Percentiles rank a stretch among this genome's conserved stretches.
These are phyloP conservation scores for Mucor mucedo DNA, from an alignment of 371 early-diverging fungal species.

Conservation along the genomic window DNA sequence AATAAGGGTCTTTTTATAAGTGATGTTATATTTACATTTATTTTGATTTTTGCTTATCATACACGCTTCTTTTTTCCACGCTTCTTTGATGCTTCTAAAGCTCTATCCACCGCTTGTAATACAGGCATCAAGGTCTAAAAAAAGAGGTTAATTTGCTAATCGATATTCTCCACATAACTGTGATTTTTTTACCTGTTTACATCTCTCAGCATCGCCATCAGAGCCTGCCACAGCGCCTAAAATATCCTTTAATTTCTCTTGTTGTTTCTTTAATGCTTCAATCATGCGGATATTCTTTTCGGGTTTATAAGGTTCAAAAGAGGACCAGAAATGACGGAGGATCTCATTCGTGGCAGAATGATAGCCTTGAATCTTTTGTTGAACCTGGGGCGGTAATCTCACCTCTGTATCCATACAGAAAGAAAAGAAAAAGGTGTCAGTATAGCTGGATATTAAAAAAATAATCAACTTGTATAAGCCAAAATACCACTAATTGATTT, in stretches of 20 bases:
- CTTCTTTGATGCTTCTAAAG: slow-evolving; percentile 60
- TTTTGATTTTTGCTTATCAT: neutral
- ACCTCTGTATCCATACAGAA: slow-evolving; percentile 24
- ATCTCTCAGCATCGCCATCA: slow-evolving; percentile 40
- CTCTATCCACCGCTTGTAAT: slow-evolving; percentile 51
- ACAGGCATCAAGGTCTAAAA: slow-evolving; percentile 55
- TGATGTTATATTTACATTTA: slow-evolving; percentile 1
- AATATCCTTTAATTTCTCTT: slow-evolving; percentile 53
- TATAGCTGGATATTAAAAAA: too few relatives aligned
- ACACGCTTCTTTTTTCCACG: slow-evolving; percentile 47
- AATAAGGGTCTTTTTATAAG: too few relatives aligned
- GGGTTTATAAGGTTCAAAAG: slow-evolving; percentile 53
- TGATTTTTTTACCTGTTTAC: slow-evolving; percentile 41
- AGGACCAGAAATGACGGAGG: slow-evolving; percentile 71
- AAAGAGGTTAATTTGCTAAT: neutral
- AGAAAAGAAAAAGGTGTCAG: neutral
- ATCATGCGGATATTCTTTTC: slow-evolving; percentile 62
- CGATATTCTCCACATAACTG: neutral
- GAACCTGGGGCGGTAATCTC: slow-evolving; percentile 50
- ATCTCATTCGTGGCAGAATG: slow-evolving; percentile 68
- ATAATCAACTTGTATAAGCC: too few relatives aligned
- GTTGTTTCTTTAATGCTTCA: slow-evolving; percentile 56
- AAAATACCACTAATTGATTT: slow-evolving; percentile 35
- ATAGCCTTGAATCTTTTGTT: slow-evolving; percentile 56
- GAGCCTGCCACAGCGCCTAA: slow-evolving; percentile 37